A percentile compares a stretch with the other conserved stretches of the same genome.
phyloP scores from a whole-genome alignment of 345 rosid genomes.

The Hibiscus tridactylites region DNA sequence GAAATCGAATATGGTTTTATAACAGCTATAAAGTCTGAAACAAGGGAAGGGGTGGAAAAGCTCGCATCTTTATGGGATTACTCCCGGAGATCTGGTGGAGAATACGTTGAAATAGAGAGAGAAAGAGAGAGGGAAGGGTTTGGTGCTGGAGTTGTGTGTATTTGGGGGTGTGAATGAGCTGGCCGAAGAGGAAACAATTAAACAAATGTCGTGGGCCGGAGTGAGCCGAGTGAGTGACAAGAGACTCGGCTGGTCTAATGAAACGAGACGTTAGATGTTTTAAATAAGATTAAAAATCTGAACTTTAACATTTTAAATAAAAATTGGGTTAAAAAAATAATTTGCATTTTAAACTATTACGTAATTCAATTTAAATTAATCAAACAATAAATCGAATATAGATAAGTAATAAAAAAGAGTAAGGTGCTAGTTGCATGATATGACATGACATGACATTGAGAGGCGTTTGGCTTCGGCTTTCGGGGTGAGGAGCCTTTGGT shows the following conservation, averaged over 20 bases:
- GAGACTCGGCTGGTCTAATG: too few relatives aligned
- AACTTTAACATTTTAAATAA: too few relatives aligned
- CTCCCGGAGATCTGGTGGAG: slow-evolving; percentile 46
- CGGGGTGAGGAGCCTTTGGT: slow-evolving; percentile 24
- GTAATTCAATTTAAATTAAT: too few relatives aligned
- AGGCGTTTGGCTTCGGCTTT: slow-evolving; percentile 14
- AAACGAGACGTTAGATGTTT: too few relatives aligned
- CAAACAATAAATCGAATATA: too few relatives aligned
- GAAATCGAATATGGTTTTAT: slow-evolving; percentile 25
- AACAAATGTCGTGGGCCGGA: slow-evolving; percentile 31
- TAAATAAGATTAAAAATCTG: too few relatives aligned
- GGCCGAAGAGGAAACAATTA: slow-evolving; percentile 38
- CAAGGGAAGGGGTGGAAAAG: slow-evolving; percentile 22
- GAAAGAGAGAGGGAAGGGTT: slow-evolving; percentile 18
- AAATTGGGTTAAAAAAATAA: too few relatives aligned
- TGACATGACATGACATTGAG: slow-evolving; percentile 24
- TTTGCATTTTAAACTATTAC: too few relatives aligned
- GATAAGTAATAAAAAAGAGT: too few relatives aligned
- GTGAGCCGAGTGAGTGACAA: background rate
- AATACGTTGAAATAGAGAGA: slow-evolving; percentile 24
- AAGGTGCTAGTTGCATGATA: slow-evolving; percentile 42
- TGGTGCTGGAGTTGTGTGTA: slow-evolving; percentile 12
- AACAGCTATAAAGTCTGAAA: slow-evolving; percentile 8
- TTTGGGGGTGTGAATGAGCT: slow-evolving; percentile 44
- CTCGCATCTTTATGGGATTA: slow-evolving; percentile 42